Evolutionary conservation across 31 red algal species (phyloP), one percentile per base, ranked within the genome.

Genomic region (Porphyra umbilicalis): DNA sequence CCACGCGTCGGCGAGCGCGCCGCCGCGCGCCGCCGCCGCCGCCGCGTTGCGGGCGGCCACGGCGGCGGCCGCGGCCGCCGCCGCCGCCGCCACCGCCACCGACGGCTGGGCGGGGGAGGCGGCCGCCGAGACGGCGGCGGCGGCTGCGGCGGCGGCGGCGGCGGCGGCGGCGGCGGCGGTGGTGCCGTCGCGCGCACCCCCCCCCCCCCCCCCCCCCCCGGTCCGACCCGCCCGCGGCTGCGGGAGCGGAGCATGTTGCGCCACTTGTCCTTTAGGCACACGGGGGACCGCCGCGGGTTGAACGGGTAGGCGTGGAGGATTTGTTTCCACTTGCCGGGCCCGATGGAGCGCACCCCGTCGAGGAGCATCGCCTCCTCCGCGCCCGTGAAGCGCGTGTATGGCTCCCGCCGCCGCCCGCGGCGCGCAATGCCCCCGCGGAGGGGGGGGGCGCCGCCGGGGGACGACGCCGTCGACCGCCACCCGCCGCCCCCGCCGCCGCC

Each of bases 261-360:
- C 81, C 90, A 96, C 89, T 95, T 96, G 82, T 96, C 93, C 83
- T 96, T 96, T 18, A 96, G 35, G 39, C 90, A 85, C 0, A 96
- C 87, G 3, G 93, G 85, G 35, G 83, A 92, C 35, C 93, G 85
- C 76, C 88, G 91, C 78, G 83, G 85, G 79, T 91, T 85, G 79
- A 96, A 96, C 40, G 75, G 81, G 68, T 86, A 92, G 37, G 57
- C 77, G 78, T 87, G 85, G 14, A 92, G 79, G 86, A 96, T 92
- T 81, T 90, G 88, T 40, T 91, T 96, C 93, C 93, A 96, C 76
- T 92, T 92, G 32, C 93, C 93, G 29, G 83, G 85, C 34, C 93
- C 93, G 77, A 78, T 86, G n/a, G 82, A 68, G 40, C 85, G 83
- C 33, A 96, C 93, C 57, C 93, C 93, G 15, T 89, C 87, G 39